Evolutionary conservation across 768 basidiomycete species (phyloP).

Genomic region (Russula vinacea): DNA sequence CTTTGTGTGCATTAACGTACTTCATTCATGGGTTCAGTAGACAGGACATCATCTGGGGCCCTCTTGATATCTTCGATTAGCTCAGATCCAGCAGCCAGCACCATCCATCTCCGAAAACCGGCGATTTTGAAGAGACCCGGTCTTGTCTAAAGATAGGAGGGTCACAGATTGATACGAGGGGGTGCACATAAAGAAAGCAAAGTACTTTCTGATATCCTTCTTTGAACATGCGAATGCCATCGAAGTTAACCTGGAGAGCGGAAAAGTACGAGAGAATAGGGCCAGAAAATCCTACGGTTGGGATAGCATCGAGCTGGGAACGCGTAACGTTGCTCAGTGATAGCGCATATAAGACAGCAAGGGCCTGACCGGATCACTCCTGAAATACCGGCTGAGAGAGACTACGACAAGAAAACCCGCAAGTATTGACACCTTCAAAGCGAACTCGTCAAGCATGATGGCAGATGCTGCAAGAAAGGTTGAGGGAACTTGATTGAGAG

Average conservation of each 20-base stretch:
- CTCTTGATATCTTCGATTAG: neutral
- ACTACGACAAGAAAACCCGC: neutral
- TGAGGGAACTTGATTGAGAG: too few relatives aligned
- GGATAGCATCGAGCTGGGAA: neutral
- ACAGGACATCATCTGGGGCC: neutral
- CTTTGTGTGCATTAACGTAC: neutral
- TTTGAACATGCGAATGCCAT: neutral
- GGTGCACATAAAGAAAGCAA: neutral
- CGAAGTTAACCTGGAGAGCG: neutral
- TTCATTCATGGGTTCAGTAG: neutral
- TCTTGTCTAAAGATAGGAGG: neutral
- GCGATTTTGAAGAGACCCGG: neutral
- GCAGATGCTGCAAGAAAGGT: neutral
- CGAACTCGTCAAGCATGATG: neutral
- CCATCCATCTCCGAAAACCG: too few relatives aligned
- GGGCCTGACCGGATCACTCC: neutral
- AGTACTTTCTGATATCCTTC: slow-evolving; percentile 10
- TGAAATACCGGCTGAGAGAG: neutral
- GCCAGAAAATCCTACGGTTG: slow-evolving; percentile 12
- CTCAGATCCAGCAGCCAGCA: neutral
- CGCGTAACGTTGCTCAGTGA: neutral
- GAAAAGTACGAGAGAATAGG: slow-evolving; percentile 34
- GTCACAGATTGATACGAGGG: neutral
- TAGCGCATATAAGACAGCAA: neutral
- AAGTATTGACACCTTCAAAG: neutral